Evolutionary conservation across 441 rosid genomes (phyloP).

Genomic region (Mallotus repandus): DNA sequence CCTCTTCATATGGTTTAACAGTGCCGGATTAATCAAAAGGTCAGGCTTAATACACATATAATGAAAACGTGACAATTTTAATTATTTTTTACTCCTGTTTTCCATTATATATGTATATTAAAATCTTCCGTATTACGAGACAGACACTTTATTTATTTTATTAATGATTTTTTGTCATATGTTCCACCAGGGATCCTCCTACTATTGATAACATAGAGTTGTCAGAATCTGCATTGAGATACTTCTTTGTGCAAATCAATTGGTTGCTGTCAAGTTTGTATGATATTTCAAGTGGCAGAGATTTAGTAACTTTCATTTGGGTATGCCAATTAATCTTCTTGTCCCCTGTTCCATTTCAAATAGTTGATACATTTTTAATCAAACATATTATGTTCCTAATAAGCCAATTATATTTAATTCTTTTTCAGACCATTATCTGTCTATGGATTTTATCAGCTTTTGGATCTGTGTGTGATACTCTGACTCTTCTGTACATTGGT

Average conservation of each 20-base stretch:
- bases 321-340: slow-evolving; percentile 24
- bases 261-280: slow-evolving; percentile 32
- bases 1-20: slow-evolving; percentile 47
- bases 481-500: slow-evolving; percentile 47
- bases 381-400: too few species aligned
- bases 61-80: too few species aligned
- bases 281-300: slow-evolving; percentile 43
- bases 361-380: neutral
- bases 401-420: neutral
- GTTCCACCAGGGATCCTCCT: slow-evolving; percentile 39
- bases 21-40: slow-evolving; percentile 39
- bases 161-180: neutral
- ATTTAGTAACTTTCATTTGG: slow-evolving; percentile 38
- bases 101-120: neutral
- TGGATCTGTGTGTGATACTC: slow-evolving; percentile 43
- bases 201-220: slow-evolving; percentile 31
- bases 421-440: slow-evolving; percentile 37
- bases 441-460: slow-evolving; percentile 50
- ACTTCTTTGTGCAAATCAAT: slow-evolving; percentile 30
- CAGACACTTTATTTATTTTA: too few species aligned
- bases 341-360: neutral
- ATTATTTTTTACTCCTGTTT: too few species aligned
- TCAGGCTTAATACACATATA: slow-evolving; percentile 5
- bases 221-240: slow-evolving; percentile 37
- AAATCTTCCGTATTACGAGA: too few species aligned